These are phyloP conservation scores for Brassica cretica DNA, from an alignment of 345 rosid genomes.

Conservation along the genomic window DNA sequence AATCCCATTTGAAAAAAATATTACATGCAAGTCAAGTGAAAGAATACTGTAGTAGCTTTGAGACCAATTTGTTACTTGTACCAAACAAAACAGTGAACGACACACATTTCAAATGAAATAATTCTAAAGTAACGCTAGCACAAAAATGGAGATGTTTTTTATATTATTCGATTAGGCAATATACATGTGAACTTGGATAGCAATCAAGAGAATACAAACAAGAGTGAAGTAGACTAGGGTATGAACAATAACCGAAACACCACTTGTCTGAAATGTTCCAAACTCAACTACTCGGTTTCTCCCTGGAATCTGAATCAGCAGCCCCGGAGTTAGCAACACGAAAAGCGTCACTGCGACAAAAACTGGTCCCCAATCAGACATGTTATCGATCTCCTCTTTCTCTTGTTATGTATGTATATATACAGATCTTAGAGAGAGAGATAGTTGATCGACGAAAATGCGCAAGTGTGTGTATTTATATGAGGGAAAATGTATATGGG, in stretches of 20 bases:
- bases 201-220: constrained; percentile 83
- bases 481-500: background rate
- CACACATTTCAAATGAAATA: background rate
- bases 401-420: background rate
- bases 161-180: constrained; percentile 39
- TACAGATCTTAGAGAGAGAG: background rate
- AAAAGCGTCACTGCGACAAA: constrained; percentile 84
- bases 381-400: constrained; percentile 25
- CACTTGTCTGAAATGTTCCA: constrained; percentile 88
- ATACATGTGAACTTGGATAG: constrained; percentile 76
- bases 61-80: background rate
- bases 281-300: constrained; percentile 57
- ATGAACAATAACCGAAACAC: constrained; percentile 79
- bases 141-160: constrained; percentile 5
- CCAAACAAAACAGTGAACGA: constrained; percentile 11
- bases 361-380: constrained; percentile 97
- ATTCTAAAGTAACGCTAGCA: background rate
- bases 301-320: constrained; percentile 83
- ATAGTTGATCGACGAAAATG: constrained; percentile 7
- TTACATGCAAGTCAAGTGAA: background rate
- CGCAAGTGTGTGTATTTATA: constrained; percentile 22
- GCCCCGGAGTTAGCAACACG: constrained; percentile 78
- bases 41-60: background rate
- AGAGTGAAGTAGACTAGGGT: constrained; percentile 71
- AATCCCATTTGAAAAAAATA: too few species aligned